phyloP scores from a whole-genome alignment of 179 eudicot genomes.

The Monotropa hypopitys region DNA sequence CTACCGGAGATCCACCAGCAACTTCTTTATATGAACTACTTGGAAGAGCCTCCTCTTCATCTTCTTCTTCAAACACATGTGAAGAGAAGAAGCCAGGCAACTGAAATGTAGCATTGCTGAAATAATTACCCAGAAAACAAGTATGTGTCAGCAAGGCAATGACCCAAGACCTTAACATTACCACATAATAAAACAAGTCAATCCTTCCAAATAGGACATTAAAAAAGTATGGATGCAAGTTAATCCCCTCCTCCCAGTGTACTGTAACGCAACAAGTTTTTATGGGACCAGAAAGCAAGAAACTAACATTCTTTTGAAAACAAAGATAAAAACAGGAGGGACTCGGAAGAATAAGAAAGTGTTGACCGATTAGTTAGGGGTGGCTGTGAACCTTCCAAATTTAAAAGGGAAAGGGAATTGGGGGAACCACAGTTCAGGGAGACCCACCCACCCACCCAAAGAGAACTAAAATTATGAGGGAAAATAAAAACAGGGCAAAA shows the following conservation, averaged over 20 bases:
- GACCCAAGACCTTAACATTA: neutral
- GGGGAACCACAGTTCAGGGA: neutral
- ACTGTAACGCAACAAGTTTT: neutral
- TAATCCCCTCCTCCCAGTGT: neutral
- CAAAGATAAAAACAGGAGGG: neutral
- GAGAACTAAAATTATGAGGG: neutral
- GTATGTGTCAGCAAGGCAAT: slow-evolving; percentile 6
- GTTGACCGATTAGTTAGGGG: too few species aligned
- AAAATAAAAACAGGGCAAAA: neutral
- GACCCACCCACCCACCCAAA: neutral
- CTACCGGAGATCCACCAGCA: slow-evolving; percentile 30
- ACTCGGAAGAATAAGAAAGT: neutral
- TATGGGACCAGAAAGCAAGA: neutral
- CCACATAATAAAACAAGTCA: neutral
- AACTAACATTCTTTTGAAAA: neutral
- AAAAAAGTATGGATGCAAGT: neutral
- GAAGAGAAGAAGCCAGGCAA: slow-evolving; percentile 67
- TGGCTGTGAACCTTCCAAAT: neutral
- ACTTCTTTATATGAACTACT: slow-evolving; percentile 20
- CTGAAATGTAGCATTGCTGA: slow-evolving; percentile 87
- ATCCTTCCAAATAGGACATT: neutral
- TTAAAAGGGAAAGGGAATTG: neutral
- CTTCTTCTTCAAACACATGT: slow-evolving; percentile 60
- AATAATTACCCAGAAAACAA: slow-evolving; percentile 16
- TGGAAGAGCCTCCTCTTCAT: slow-evolving; percentile 50